A percentile compares a stretch with the other conserved stretches of the same genome.
Conservation (phyloP, 2,329 filamentous ascomycete genomes). For the Nemania serpens region DNA sequence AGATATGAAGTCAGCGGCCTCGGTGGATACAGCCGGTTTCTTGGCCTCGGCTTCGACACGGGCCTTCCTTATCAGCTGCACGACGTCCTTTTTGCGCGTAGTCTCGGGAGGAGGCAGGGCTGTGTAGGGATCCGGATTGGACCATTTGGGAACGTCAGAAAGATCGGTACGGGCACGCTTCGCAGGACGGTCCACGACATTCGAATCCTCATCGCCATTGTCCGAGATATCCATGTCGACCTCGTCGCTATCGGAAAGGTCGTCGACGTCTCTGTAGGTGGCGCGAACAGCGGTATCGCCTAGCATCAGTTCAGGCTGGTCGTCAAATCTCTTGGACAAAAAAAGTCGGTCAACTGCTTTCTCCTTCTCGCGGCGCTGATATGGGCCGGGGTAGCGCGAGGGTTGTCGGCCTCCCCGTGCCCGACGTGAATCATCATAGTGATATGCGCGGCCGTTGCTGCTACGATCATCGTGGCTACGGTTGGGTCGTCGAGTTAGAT, state of each 20-base stretch:
- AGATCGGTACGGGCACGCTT: constrained; percentile 49
- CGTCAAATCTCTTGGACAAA: constrained; percentile 49
- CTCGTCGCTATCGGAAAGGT: constrained; percentile 67
- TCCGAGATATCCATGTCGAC: constrained; percentile 68
- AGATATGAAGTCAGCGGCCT: constrained; percentile 86
- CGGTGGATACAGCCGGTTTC: constrained; percentile 56
- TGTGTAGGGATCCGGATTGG: constrained; percentile 93
- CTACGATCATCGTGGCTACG: constrained; percentile 26
- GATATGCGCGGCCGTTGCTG: constrained; percentile 13
- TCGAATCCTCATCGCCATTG: constrained; percentile 47
- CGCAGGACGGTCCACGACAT: constrained; percentile 44
- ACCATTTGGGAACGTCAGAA: constrained; percentile 68
- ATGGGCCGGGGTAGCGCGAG: constrained; percentile 12
- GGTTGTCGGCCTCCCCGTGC: constrained; percentile 13
- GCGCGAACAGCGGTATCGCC: constrained; percentile 51
- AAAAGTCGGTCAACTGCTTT: constrained; percentile 48
- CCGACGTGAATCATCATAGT: constrained; percentile 24
- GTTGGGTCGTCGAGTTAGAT: constrained; percentile 14
- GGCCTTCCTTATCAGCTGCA: constrained; percentile 89
- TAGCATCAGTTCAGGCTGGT: constrained; percentile 52
- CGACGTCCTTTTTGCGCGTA: constrained; percentile 80
- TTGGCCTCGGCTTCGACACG: constrained; percentile 63
- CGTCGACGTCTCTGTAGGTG: constrained; percentile 60
- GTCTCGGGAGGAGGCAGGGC: constrained; percentile 77
- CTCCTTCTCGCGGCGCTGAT: constrained; percentile 11